Base-by-base conservation (phyloP, 257 asterid genomes). In the Nicotiana attenuata region DNA sequence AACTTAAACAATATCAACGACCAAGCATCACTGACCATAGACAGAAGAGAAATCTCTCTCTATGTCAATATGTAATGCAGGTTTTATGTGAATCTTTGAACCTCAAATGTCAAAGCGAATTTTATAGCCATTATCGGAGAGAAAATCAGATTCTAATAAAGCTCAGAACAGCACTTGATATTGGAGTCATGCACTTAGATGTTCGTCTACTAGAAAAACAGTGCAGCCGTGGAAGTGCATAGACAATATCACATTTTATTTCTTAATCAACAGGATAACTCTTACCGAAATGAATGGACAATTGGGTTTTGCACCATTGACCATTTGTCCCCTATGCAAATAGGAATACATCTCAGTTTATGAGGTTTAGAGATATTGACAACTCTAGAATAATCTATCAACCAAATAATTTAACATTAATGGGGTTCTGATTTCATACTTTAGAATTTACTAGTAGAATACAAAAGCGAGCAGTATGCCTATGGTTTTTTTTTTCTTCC, bases 11-110 rank as follows among this genome's bases (percentile, higher is more conserved):
- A 20, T 50, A 75, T 50, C 41, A 50, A 75, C 50, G 45, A 20
- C 79, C 79, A 73, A 73, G 24, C 20, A 73, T 13, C 38, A 22
- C 41, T 4, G 15, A 47, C 79, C 79, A 50, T 15, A 50, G 63
- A 75, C 79, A 24, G 41, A 47, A 47, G 79, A 73, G 61, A 73
- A 73, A 24, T 60, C 22, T 15, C 79, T 69, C 14, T 73, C 15
- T 50, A 29, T 75, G 79, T 75, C 26, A 75, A 75, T 75, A 50
- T 16, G 79, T 71, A 47, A 75, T 24, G 79, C 63, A 15, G 79
- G 41, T 24, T 19, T 47, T 75, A 24, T 26, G 41, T 26, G 24
- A 75, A 8, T 75, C 5, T 50, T 22, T 75, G 9, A 75, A 75
- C 28, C 45, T 75, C 17, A 24, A 47, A 45, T 38, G 77, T n/a